Evolutionary conservation across 2,329 filamentous ascomycete genomes (phyloP).

Genomic region (Apiospora sp.): DNA sequence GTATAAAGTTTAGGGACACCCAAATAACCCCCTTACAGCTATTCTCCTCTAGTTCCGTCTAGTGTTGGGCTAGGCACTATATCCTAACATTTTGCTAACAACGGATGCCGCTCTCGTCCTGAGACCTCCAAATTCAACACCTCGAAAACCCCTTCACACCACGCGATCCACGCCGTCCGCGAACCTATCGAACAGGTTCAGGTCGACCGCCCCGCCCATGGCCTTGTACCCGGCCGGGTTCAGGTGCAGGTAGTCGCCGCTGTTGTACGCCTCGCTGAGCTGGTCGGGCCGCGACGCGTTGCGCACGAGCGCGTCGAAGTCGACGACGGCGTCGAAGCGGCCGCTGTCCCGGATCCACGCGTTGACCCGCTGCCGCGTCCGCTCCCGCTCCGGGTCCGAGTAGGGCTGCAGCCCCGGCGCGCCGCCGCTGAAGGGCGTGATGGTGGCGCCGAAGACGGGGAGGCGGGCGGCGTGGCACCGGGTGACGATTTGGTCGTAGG

Average conservation of each 20-base stretch:
- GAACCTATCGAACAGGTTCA: slow-evolving; percentile 55
- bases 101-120: background rate
- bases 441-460: slow-evolving; percentile 65
- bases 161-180: slow-evolving; percentile 36
- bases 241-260: slow-evolving; percentile 68
- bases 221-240: slow-evolving; percentile 62
- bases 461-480: slow-evolving; percentile 61
- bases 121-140: background rate
- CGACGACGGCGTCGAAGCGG: slow-evolving; percentile 66
- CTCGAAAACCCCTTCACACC: background rate
- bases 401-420: slow-evolving; percentile 57
- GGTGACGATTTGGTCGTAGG: slow-evolving; percentile 63
- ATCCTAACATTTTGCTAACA: background rate
- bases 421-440: slow-evolving; percentile 58
- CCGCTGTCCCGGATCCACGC: slow-evolving; percentile 62
- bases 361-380: slow-evolving; percentile 63
- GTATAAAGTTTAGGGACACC: background rate
- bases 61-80: background rate
- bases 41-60: background rate
- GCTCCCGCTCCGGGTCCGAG: slow-evolving; percentile 58
- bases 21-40: background rate
- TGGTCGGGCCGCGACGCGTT: slow-evolving; percentile 50
- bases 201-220: slow-evolving; percentile 62
- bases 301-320: slow-evolving; percentile 65
- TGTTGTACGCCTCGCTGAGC: slow-evolving; percentile 55